These are phyloP conservation scores for Puccinia polysora DNA, from an alignment of 1,284 basidiomycete genomes.

Conservation along the genomic window DNA sequence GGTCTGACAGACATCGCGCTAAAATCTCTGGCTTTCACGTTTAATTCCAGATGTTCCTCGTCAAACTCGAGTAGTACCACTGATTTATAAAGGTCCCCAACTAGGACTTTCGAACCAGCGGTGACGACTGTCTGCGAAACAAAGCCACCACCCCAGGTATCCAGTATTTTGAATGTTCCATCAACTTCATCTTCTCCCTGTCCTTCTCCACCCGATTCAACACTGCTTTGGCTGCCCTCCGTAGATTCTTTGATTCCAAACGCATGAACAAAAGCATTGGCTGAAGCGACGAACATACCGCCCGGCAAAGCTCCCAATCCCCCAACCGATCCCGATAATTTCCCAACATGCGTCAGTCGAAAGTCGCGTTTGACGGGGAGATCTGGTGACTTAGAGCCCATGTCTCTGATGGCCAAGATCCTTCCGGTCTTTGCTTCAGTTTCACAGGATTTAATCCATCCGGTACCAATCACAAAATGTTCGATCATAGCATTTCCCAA, in stretches of 20 bases:
- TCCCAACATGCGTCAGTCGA: background rate
- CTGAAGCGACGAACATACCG: conserved; percentile 31
- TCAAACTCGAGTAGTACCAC: conserved; percentile 33
- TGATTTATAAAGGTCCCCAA: conserved; percentile 29
- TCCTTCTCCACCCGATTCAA: background rate
- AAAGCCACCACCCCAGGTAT: conserved; percentile 37
- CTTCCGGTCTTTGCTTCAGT: conserved; percentile 24
- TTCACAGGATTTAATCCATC: conserved; percentile 23
- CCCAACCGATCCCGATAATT: conserved; percentile 19
- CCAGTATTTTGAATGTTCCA: conserved; percentile 16
- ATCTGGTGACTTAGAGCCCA: background rate
- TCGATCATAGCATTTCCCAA: conserved; percentile 9
- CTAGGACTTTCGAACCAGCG: conserved; percentile 7
- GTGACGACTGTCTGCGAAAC: conserved; percentile 35
- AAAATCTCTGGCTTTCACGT: conserved; percentile 24
- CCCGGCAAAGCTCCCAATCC: conserved; percentile 31
- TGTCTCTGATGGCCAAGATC: conserved; percentile 16
- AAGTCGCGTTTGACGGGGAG: background rate
- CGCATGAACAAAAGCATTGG: conserved; percentile 32
- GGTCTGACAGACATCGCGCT: conserved; percentile 21
- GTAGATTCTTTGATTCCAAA: conserved; percentile 1
- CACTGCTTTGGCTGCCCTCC: background rate
- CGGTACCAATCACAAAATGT: conserved; percentile 39
- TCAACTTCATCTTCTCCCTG: background rate
- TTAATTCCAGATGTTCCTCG: conserved; percentile 11